phyloP scores from a whole-genome alignment of 163 green algal species.

The Scenedesmus sp. region DNA sequence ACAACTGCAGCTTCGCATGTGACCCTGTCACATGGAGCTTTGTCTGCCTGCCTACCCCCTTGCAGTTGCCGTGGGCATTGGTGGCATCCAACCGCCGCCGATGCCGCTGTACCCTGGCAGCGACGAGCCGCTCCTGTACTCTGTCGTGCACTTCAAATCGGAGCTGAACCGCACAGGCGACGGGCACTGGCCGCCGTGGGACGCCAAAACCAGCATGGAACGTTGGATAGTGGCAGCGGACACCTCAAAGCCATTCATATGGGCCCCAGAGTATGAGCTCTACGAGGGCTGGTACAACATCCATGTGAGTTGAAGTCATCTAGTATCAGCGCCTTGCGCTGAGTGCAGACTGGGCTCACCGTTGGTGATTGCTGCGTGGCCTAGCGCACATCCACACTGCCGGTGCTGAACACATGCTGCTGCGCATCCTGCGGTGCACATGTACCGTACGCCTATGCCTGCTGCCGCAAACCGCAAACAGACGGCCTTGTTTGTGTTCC shows the following conservation, averaged over 20 bases:
- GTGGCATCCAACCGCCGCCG: slow-evolving; percentile 18
- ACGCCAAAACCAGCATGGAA: not conserved
- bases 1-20: not conserved
- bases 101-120: slow-evolving; percentile 49
- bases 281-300: slow-evolving; percentile 51
- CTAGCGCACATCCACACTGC: too few relatives aligned
- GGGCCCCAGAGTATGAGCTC: slow-evolving; percentile 12
- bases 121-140: slow-evolving; percentile 4
- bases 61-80: slow-evolving; percentile 36
- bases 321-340: not conserved
- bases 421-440: not conserved
- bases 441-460: too few relatives aligned
- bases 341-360: too few relatives aligned
- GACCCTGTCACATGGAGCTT: not conserved
- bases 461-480: too few relatives aligned
- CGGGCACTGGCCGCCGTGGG: slow-evolving; percentile 19
- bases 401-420: too few relatives aligned
- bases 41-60: not conserved
- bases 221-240: slow-evolving; percentile 21
- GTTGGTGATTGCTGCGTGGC: too few relatives aligned
- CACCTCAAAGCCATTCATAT: not conserved
- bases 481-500: too few relatives aligned
- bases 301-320: not conserved
- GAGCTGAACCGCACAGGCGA: slow-evolving; percentile 47
- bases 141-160: slow-evolving; percentile 34